Conservation (phyloP, 2,329 filamentous ascomycete genomes). For the Chaetomium sp. region DNA sequence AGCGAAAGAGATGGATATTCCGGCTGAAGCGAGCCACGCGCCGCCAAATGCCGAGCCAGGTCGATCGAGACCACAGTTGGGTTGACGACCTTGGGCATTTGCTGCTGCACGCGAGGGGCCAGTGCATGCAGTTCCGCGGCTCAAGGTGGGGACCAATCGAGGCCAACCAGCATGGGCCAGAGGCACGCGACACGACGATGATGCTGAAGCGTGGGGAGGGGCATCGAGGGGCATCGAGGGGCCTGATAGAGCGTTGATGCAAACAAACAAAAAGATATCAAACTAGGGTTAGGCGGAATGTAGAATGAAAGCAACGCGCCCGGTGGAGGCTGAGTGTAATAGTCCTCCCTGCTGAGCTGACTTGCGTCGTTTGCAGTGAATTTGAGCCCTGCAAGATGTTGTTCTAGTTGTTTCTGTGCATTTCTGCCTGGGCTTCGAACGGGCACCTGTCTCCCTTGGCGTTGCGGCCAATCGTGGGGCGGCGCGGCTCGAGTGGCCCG, state of each 20-base stretch:
- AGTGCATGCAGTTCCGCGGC: neutral
- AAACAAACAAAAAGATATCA: neutral
- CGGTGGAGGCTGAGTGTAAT: too few species aligned
- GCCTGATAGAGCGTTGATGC: neutral
- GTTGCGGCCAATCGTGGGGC: slow-evolving; percentile 14
- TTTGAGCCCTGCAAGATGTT: neutral
- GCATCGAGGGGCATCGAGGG: neutral
- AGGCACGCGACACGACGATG: slow-evolving; percentile 6
- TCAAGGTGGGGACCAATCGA: neutral
- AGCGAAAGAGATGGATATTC: neutral
- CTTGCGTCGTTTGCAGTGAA: neutral
- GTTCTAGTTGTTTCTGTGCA: slow-evolving; percentile 23
- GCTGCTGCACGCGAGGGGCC: neutral
- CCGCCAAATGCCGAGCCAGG: slow-evolving; percentile 1
- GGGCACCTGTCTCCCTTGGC: neutral
- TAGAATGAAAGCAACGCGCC: too few species aligned
- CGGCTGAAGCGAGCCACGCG: neutral
- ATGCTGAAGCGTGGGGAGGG: neutral
- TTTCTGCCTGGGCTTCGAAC: slow-evolving; percentile 18
- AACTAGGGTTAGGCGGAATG: too few species aligned
- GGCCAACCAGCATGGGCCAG: neutral
- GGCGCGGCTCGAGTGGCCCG: slow-evolving; percentile 17
- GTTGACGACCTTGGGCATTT: neutral
- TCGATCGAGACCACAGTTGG: neutral
- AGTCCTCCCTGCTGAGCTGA: too few species aligned